Conservation (phyloP, 345 rosid genomes). For the Boechera divaricarpa region DNA sequence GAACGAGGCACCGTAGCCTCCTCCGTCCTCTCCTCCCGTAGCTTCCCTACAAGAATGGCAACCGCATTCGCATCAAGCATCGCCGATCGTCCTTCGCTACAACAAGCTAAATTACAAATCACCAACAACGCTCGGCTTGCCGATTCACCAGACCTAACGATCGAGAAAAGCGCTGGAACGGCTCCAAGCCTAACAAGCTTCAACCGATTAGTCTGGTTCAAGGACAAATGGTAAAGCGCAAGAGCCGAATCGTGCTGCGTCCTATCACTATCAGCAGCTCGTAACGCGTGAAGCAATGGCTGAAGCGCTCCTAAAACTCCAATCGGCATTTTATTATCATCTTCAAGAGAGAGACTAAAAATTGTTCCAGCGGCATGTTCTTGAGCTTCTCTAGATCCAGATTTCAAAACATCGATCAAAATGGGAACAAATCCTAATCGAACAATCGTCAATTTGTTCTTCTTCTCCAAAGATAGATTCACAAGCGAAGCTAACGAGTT, state of each 20-base stretch:
- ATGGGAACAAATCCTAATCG: conserved; percentile 75
- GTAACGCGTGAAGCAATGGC: conserved; percentile 66
- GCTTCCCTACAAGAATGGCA: conserved; percentile 57
- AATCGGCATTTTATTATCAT: conserved; percentile 78
- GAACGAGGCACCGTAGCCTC: conserved; percentile 37
- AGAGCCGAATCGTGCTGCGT: conserved; percentile 71
- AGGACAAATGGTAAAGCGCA: conserved; percentile 73
- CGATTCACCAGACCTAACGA: conserved; percentile 57
- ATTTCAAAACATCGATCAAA: conserved; percentile 67
- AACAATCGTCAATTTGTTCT: conserved; percentile 70
- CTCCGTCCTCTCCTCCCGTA: conserved; percentile 52
- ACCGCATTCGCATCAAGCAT: conserved; percentile 79
- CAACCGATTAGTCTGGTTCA: conserved; percentile 65
- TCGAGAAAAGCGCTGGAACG: conserved; percentile 56
- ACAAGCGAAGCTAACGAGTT: conserved; percentile 64
- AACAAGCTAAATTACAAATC: conserved; percentile 72
- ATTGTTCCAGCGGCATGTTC: conserved; percentile 83
- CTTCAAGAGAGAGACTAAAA: conserved; percentile 82
- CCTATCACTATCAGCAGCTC: conserved; percentile 60
- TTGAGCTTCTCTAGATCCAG: conserved; percentile 71
- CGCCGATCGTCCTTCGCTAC: conserved; percentile 65
- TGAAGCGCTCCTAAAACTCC: conserved; percentile 86
- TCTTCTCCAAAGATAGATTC: conserved; percentile 70
- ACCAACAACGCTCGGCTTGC: conserved; percentile 60
- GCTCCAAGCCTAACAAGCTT: conserved; percentile 76